These are phyloP conservation scores for Coemansia asiatica DNA, from an alignment of 192 early-diverging fungal species.

Conservation along the genomic window DNA sequence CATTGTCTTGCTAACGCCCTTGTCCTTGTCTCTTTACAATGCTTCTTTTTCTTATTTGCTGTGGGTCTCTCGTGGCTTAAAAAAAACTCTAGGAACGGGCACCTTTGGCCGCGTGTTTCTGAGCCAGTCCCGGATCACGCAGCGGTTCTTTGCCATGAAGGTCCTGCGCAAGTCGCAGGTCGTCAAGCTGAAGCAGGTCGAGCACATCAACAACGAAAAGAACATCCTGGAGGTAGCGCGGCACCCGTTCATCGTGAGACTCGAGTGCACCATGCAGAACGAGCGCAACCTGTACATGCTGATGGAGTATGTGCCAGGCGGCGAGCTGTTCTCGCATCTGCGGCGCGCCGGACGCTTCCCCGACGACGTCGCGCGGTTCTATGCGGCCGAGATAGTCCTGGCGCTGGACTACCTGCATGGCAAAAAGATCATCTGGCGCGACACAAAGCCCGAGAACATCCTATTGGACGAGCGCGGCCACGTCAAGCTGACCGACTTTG, in stretches of 20 bases:
- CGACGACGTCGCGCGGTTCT: conserved; percentile 94
- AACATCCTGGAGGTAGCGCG: conserved; percentile 71
- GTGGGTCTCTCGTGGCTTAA: conserved; percentile 1
- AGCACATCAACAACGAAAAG: conserved; percentile 84
- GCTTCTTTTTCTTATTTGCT: not conserved
- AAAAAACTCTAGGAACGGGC: conserved; percentile 90
- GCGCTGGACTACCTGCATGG: conserved; percentile 93
- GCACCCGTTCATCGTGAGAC: conserved; percentile 82
- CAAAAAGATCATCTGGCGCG: conserved; percentile 94
- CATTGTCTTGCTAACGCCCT: not conserved
- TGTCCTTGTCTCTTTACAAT: not conserved
- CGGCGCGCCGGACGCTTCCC: conserved; percentile 88
- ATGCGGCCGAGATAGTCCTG: conserved; percentile 93
- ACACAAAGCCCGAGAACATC: conserved; percentile 93
- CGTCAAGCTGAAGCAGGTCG: conserved; percentile 80
- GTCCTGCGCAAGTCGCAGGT: conserved; percentile 82
- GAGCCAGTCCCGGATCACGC: conserved; percentile 67
- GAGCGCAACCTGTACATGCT: conserved; percentile 93
- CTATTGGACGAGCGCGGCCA: conserved; percentile 84
- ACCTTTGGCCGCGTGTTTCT: conserved; percentile 97
- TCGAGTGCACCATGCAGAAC: conserved; percentile 94
- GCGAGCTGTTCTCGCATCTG: conserved; percentile 95
- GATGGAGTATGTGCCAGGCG: conserved; percentile 93
- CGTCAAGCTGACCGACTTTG: conserved; percentile 98
- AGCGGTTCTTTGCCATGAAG: conserved; percentile 83